These are phyloP conservation scores for Hygrocybe punicea DNA, from an alignment of 768 basidiomycete species.

Conservation along the genomic window DNA sequence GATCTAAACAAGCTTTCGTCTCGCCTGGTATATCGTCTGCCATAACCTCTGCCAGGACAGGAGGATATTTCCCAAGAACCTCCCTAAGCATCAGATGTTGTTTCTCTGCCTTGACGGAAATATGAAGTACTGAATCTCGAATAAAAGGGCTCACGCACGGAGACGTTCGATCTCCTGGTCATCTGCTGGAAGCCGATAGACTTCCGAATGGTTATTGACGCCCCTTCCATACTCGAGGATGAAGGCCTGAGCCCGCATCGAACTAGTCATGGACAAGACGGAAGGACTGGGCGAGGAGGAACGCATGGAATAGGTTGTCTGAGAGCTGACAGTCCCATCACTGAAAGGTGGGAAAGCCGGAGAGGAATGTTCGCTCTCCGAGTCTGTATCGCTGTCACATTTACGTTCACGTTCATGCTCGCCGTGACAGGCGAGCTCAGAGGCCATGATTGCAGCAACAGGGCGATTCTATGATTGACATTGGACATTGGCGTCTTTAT, in stretches of 20 bases:
- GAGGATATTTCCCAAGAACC: conserved; percentile 66
- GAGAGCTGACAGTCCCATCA: conserved; percentile 42
- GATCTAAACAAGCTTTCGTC: conserved; percentile 62
- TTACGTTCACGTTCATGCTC: too few relatives aligned
- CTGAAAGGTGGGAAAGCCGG: conserved; percentile 41
- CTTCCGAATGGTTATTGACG: conserved; percentile 74
- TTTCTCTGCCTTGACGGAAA: conserved; percentile 44
- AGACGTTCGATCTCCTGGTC: conserved; percentile 72
- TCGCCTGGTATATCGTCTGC: conserved; percentile 56
- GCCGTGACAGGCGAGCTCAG: too few relatives aligned
- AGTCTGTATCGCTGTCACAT: too few relatives aligned
- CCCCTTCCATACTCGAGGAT: conserved; percentile 65
- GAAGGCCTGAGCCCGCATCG: conserved; percentile 55
- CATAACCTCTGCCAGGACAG: conserved; percentile 55
- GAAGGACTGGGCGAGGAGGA: conserved; percentile 55
- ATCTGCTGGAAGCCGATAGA: conserved; percentile 76
- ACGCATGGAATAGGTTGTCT: conserved; percentile 22
- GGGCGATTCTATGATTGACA: too few relatives aligned
- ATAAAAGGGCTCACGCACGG: conserved; percentile 42
- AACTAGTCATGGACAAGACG: conserved; percentile 64
- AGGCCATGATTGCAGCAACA: too few relatives aligned
- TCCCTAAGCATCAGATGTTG: conserved; percentile 66
- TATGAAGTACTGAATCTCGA: conserved; percentile 3
- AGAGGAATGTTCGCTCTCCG: conserved; percentile 29
- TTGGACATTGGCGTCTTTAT: too few relatives aligned